Conservation (phyloP, 257 asterid species). For the Sherardia arvensis region DNA sequence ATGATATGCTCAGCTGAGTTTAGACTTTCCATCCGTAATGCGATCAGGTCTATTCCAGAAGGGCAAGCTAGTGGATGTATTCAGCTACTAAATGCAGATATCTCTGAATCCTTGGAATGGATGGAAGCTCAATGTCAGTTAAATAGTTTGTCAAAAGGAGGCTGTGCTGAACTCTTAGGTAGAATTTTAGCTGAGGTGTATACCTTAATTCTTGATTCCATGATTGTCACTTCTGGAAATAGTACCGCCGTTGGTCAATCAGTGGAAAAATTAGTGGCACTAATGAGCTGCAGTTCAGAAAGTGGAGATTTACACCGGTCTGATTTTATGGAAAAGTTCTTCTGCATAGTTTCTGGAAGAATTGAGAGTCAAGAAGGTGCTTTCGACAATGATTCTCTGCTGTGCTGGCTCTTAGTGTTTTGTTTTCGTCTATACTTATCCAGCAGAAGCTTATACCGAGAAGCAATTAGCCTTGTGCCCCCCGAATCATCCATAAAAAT, state of each 20-base stretch:
- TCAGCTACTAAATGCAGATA: conserved; percentile 44
- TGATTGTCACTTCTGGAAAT: conserved; percentile 69
- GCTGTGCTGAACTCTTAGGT: conserved; percentile 50
- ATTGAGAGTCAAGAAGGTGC: conserved; percentile 21
- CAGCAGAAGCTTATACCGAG: conserved; percentile 60
- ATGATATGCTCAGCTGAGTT: conserved; percentile 58
- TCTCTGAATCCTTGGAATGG: conserved; percentile 69
- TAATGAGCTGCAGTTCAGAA: conserved; percentile 41
- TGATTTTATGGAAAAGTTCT: conserved; percentile 27
- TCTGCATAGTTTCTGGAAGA: conserved; percentile 37
- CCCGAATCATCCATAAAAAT: conserved; percentile 54
- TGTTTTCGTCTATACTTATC: conserved; percentile 59
- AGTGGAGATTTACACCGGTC: conserved; percentile 33
- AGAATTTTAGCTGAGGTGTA: conserved; percentile 64
- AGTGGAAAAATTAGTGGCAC: conserved; percentile 47
- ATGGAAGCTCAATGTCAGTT: conserved; percentile 34
- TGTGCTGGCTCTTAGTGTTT: conserved; percentile 53
- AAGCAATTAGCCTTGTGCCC: conserved; percentile 54
- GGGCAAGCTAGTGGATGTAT: conserved; percentile 86
- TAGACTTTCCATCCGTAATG: conserved; percentile 59
- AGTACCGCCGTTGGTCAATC: conserved; percentile 56
- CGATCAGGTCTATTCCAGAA: conserved; percentile 75
- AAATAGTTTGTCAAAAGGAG: conserved; percentile 24
- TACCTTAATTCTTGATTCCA: conserved; percentile 55
- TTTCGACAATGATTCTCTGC: conserved; percentile 20